These are phyloP conservation scores for Colletotrichum sp. DNA, from an alignment of 2,329 filamentous ascomycete genomes.

Conservation along the genomic window DNA sequence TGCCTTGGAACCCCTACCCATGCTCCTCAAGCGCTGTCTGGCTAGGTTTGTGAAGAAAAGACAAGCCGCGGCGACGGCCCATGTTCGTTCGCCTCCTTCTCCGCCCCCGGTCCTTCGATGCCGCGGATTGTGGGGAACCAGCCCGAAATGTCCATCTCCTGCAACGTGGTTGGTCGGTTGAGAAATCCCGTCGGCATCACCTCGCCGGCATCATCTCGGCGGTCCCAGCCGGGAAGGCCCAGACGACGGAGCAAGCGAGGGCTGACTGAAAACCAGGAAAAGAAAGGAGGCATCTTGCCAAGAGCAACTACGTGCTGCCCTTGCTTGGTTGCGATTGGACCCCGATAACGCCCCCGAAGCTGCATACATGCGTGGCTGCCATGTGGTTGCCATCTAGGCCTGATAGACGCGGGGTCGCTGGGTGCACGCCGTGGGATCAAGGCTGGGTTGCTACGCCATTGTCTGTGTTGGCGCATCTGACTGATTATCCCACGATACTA, in stretches of 20 bases:
- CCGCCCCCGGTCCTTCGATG: neutral
- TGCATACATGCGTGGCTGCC: neutral
- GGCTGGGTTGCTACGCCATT: neutral
- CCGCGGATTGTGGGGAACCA: neutral
- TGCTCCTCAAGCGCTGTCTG: neutral
- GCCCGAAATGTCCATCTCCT: neutral
- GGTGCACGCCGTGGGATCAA: neutral
- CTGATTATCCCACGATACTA: neutral
- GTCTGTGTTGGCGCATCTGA: neutral
- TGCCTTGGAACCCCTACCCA: neutral
- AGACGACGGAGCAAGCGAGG: neutral
- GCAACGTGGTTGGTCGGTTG: neutral
- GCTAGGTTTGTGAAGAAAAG: neutral
- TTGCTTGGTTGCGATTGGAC: neutral
- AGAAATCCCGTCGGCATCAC: neutral
- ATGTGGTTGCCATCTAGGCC: neutral
- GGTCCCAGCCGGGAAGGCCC: neutral
- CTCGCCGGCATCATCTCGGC: neutral
- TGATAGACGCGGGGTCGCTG: neutral
- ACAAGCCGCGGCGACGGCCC: neutral
- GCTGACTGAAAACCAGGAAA: neutral
- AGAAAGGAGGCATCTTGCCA: neutral
- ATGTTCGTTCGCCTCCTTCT: neutral
- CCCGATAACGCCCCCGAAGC: neutral
- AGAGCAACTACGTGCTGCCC: neutral